phyloP scores from a whole-genome alignment of 345 rosid species.

The Syzygium oleosum region DNA sequence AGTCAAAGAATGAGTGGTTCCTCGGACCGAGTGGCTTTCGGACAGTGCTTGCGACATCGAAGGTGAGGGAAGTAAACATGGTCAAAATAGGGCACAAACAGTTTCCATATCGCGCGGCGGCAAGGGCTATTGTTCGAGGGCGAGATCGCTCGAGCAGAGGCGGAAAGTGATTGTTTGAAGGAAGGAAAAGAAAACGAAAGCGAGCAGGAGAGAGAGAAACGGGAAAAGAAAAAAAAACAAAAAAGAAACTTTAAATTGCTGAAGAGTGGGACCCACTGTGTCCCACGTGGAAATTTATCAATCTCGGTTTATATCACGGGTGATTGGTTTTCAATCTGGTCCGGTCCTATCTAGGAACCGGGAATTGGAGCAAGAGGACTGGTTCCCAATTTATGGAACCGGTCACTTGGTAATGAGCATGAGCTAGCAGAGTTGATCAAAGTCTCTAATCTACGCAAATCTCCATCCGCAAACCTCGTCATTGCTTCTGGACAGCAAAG shows the following conservation, averaged over 20 bases:
- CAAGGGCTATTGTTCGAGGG: not conserved
- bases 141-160: not conserved
- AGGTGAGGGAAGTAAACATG: not conserved
- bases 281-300: not conserved
- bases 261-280: not conserved
- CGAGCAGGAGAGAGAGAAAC: not conserved
- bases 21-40: not conserved
- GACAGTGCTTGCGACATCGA: not conserved
- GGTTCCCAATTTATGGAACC: no score
- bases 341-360: no score
- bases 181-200: rapidly evolving
- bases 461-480: not conserved
- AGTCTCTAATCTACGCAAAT: not conserved
- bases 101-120: not conserved
- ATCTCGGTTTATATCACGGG: not conserved
- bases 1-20: not conserved
- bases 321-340: no score
- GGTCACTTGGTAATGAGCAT: not conserved
- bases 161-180: not conserved
- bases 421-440: not conserved
- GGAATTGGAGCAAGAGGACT: no score
- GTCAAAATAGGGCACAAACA: not conserved
- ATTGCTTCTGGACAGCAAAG: not conserved
- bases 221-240: not conserved
- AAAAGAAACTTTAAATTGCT: not conserved